Base-by-base conservation (phyloP, 2,329 filamentous ascomycete species). In the Ophiostoma triangulosporum region DNA sequence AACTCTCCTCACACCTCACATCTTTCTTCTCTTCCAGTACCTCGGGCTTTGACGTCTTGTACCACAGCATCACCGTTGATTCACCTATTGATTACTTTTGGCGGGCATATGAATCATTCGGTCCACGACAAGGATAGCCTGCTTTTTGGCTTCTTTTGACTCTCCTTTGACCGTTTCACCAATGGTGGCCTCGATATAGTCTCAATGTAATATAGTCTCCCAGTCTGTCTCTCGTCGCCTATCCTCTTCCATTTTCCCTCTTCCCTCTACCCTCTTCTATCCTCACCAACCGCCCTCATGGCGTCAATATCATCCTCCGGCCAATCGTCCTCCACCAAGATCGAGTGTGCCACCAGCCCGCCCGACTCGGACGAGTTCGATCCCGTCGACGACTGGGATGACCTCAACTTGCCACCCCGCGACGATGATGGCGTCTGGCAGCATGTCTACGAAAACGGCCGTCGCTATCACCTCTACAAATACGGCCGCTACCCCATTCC, bases 401-500 rank as follows among this genome's bases (percentile, higher is more conserved):
- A 59, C 52, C 5, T 51, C 48, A 9, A 50, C 32, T 17, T 62
- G 61, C 3, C 50, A 49, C 2, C 57, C 52, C 14, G 60, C 60
- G 4, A 62, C 62, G 6, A 61, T 57, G 3, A 51, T 61, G 20
- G 58, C 58, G 4, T 60, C 59, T 12, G 60, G 57, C 56, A 54
- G 17, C 61, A 64, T 50, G 58, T 59, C 5, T 61, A 56, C 48
- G 62, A 63, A 53, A 58, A 62, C 48, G 59, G 58, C 48, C 58
- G 64, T 1, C 58, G 62, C 6, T 65, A 64, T 49, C 63, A 64
- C 29, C 38, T 55, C 33, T 65, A 61, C 57, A 61, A 62, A 45
- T 56, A 64, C 35, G 59, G 60, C n/a, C 57, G 61, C 15, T 65
- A 65, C 43, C 60, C 58, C 4, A 55, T 65, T 8, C 64, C 64